Percentiles rank a stretch among this genome's conserved stretches.
These are phyloP conservation scores for Amanita inopinata DNA, from an alignment of 768 basidiomycete genomes.

Conservation along the genomic window DNA sequence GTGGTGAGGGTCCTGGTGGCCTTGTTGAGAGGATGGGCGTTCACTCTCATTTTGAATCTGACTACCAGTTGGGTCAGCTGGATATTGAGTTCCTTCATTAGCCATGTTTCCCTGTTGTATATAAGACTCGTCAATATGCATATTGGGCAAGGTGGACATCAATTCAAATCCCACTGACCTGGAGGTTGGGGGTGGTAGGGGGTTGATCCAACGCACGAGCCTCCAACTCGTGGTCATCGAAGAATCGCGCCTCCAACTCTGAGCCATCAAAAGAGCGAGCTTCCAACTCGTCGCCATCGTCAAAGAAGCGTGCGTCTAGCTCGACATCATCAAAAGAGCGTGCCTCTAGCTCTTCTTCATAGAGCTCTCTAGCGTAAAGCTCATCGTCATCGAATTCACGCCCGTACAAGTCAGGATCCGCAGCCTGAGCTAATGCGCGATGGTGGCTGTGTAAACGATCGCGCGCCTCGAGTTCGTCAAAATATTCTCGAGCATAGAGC, in stretches of 20 bases:
- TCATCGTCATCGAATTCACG: slow-evolving; percentile 4
- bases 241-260: slow-evolving; percentile 1
- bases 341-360: not conserved
- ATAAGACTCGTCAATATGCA: too few relatives aligned
- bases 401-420: not conserved
- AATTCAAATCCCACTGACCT: too few relatives aligned
- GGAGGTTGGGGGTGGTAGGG: too few relatives aligned
- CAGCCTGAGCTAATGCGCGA: too few relatives aligned
- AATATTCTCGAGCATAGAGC: not conserved
- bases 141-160: too few relatives aligned
- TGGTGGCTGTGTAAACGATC: too few relatives aligned
- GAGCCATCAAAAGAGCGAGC: not conserved
- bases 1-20: too few relatives aligned
- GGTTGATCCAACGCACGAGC: slow-evolving; percentile 2
- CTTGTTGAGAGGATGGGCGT: too few relatives aligned
- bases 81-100: too few relatives aligned
- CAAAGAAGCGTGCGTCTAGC: not conserved
- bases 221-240: slow-evolving; percentile 1
- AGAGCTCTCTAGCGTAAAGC: slow-evolving; percentile 2
- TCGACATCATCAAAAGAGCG: not conserved
- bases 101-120: too few relatives aligned
- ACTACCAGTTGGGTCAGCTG: too few relatives aligned
- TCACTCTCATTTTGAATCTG: too few relatives aligned
- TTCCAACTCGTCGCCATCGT: not conserved
- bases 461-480: not conserved